Evolutionary conservation across 495 filamentous ascomycete species (phyloP), one percentile per base, ranked within the genome.

Genomic region (Bacidia rubella): DNA sequence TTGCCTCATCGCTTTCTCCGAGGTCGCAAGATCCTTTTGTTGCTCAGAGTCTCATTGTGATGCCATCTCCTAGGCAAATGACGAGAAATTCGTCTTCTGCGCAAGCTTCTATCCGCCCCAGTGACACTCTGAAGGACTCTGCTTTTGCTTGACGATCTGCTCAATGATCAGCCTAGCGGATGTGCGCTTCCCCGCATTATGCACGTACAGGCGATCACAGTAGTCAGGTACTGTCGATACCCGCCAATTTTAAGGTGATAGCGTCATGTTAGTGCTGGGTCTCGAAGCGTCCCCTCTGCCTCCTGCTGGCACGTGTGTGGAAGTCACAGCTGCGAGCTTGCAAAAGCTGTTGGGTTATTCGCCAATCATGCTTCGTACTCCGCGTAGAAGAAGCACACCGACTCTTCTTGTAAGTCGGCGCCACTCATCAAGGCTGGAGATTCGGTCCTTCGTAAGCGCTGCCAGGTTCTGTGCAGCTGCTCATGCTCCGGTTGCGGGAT

Each of bases 191-290:
- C 44, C 44, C 29, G 47, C 47, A 50, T 50, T 12, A 50, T 50
- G 47, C 47, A 38, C 26, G 47, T 50, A 38, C 24, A 50, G 47
- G 17, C 19, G 47, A 50, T 35, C n/a, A n/a, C n/a, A n/a, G n/a
- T n/a, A n/a, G n/a, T n/a, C 47, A 50, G 47, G 47, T 50, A 50
- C 47, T 24, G n/a, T 4, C 20, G n/a, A n/a, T n/a, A n/a, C n/a
- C n/a, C n/a, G n/a, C n/a, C n/a, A n/a, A n/a, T n/a, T n/a, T n/a
- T n/a, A n/a, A n/a, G n/a, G n/a, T n/a, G n/a, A n/a, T n/a, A n/a
- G n/a, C n/a, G n/a, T 48, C 45, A 21, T n/a, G 19, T 12, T 48
- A 48, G 23, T 29, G 9, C 9, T n/a, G 17, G 20, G 41, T 44
- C 41, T 44, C 7, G 41, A 44, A 44, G 20, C 41, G 5, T 9